A percentile compares a stretch with the other conserved stretches of the same genome.
Conservation (phyloP, 2,329 filamentous ascomycete genomes). For the Fusarium sp. region DNA sequence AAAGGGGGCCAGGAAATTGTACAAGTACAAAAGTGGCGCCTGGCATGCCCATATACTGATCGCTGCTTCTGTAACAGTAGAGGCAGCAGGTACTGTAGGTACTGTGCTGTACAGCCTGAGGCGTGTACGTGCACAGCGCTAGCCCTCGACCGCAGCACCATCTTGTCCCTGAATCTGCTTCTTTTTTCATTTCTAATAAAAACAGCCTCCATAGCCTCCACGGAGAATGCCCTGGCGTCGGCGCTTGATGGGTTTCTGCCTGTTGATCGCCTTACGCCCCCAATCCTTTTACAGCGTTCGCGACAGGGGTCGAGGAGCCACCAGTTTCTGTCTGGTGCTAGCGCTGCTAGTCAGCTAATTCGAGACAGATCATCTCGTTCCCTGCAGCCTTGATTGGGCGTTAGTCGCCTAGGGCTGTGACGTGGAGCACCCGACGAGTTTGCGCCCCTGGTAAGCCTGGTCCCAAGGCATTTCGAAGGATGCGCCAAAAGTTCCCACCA, state of each 20-base stretch:
- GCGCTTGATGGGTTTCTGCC: constrained; percentile 5
- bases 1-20: neutral
- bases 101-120: neutral
- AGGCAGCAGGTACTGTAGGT: neutral
- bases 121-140: no score
- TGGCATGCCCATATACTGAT: neutral
- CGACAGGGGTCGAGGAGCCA: neutral
- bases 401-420: constrained; percentile 25
- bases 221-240: neutral
- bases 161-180: no score
- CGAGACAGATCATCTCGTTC: constrained; percentile 30
- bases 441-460: constrained; percentile 1
- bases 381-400: constrained; percentile 8
- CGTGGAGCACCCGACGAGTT: constrained; percentile 20
- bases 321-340: constrained; percentile 1
- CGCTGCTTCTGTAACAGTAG: neutral
- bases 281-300: neutral
- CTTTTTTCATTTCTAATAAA: no score
- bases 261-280: constrained; percentile 30
- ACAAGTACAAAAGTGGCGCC: neutral
- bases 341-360: constrained; percentile 1
- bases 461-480: constrained; percentile 8
- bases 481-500: neutral
- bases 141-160: no score
- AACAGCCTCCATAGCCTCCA: neutral